Evolutionary conservation across 2,329 filamentous ascomycete species (phyloP), one percentile per base, ranked within the genome.

Genomic region (Bipolaris gigantea): DNA sequence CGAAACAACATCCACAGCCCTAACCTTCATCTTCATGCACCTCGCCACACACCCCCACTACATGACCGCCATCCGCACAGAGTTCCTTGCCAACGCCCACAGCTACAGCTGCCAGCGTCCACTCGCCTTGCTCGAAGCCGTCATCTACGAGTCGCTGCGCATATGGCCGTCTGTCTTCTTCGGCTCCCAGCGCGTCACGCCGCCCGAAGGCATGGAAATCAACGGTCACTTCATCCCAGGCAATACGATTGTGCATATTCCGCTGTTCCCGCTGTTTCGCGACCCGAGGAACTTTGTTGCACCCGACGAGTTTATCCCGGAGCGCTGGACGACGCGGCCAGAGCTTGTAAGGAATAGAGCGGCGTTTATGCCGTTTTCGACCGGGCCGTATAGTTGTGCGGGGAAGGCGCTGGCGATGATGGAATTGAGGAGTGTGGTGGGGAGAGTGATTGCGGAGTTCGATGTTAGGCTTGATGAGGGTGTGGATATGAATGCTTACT

Each of bases 331-430:
- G 0, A 58, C 53, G 7, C 50, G 32, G 3, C 57, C 61, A 4
- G 62, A 66, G 3, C 38, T 68, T 16, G 49, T 67, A 3, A 38
- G 59, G 1, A 60, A 64, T 23, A 63, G 51, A 34, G 41, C 78
- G 33, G 88, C 88, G 0, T 92, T 89, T 71, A 89, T 85, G 52
- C 87, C 89, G 1, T 90, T 90, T 61, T 84, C 81, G 23, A 76
- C 88, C 43, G 88, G 88, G 0, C 82, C 85, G 0, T 77, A 87
- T 21, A 85, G 84, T 5, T 90, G 88, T 67, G 87, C 89, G 40
- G 87, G 87, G 0, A 89, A 89, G 76, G 79, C 41, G 0, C 73
- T 88, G 39, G 85, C 85, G 1, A 85, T 87, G 60, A 79, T 82
- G 51, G 86, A 89, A 75, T 82, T 88, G 80, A 81, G 77, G 56